Evolutionary conservation across 208 protist genomes (phyloP).

Genomic region (Trypanosoma lewisi): DNA sequence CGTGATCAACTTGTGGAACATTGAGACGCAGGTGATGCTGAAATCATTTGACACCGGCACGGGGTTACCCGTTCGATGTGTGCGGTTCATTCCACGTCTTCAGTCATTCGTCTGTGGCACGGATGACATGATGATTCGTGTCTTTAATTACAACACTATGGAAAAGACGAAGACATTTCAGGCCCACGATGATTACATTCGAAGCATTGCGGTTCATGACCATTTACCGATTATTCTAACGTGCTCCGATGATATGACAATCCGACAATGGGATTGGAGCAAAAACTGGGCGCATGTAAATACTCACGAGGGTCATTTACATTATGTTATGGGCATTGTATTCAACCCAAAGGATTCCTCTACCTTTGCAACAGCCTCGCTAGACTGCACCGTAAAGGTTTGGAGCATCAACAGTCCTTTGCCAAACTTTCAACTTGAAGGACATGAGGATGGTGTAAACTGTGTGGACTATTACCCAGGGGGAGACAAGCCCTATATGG

Average conservation of each 20-base stretch:
- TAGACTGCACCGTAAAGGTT: constrained; percentile 97
- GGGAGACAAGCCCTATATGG: constrained; percentile 98
- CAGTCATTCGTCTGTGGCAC: constrained; percentile 96
- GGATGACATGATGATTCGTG: constrained; percentile 94
- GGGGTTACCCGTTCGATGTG: constrained; percentile 92
- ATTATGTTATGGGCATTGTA: constrained; percentile 98
- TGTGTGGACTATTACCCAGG: constrained; percentile 97
- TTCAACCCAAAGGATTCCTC: constrained; percentile 99
- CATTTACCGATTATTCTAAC: constrained; percentile 94
- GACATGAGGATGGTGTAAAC: constrained; percentile 99
- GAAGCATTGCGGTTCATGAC: constrained; percentile 97
- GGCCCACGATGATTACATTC: constrained; percentile 97
- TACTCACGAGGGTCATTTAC: constrained; percentile 96
- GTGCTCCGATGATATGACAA: constrained; percentile 97
- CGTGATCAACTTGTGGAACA: constrained; percentile 97
- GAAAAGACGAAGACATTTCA: constrained; percentile 97
- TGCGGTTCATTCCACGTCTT: constrained; percentile 96
- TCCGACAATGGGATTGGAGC: constrained; percentile 99
- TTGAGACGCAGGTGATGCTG: constrained; percentile 93
- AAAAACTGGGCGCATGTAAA: constrained; percentile 91
- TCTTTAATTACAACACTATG: constrained; percentile 99
- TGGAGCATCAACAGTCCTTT: constrained; percentile 91
- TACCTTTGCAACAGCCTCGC: constrained; percentile 97
- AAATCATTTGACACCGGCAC: constrained; percentile 97
- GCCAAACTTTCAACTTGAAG: constrained; percentile 97